Conservation (phyloP, 305 asterid genomes). For the Salvia sclarea region DNA sequence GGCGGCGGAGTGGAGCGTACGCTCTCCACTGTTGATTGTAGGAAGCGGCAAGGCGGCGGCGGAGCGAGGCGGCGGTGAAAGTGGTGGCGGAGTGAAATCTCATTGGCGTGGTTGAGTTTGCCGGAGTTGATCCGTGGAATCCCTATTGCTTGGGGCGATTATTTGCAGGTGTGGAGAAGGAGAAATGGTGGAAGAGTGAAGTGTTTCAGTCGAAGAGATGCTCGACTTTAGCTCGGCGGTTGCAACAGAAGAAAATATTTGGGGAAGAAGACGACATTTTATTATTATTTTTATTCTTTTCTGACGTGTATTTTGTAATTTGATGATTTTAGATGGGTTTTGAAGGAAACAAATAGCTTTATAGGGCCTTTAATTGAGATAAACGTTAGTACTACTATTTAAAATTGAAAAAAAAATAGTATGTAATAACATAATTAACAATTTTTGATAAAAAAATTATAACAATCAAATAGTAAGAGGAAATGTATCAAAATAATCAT, state of each 20-base stretch:
- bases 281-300: no score
- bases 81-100: conserved; percentile 37
- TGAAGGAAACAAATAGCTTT: no score
- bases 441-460: no score
- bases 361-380: no score
- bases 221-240: background rate
- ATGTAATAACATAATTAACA: no score
- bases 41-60: conserved; percentile 28
- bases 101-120: conserved; percentile 23
- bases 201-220: background rate
- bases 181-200: background rate
- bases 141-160: conserved; percentile 28
- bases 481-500: no score
- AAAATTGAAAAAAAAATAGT: no score
- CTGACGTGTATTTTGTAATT: no score
- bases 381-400: no score
- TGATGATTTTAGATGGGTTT: no score
- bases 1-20: conserved; percentile 34
- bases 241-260: background rate
- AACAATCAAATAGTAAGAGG: no score
- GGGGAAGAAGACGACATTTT: no score
- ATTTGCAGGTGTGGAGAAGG: background rate
- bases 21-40: conserved; percentile 42
- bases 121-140: background rate
- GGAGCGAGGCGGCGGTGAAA: conserved; percentile 37